These are phyloP conservation scores for Maudiozyma humilis DNA, from an alignment of 1,139 yeast species.

Conservation along the genomic window DNA sequence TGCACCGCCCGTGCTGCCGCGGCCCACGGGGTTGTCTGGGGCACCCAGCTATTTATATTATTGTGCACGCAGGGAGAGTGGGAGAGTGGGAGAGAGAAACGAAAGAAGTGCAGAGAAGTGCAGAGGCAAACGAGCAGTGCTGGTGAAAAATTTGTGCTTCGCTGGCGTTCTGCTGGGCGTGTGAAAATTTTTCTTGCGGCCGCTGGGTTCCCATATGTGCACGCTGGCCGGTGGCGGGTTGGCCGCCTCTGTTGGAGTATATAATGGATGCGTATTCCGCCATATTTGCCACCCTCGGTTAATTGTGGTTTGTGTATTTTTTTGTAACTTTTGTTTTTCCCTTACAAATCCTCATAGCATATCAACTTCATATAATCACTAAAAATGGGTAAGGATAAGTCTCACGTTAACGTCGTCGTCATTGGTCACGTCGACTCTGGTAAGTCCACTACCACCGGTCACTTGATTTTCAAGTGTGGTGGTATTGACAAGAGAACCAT, in stretches of 20 bases:
- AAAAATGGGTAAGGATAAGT: conserved; percentile 75
- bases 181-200: too few relatives aligned
- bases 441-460: conserved; percentile 69
- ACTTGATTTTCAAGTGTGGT: conserved; percentile 93
- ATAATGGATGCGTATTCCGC: conserved; percentile 3
- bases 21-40: too few relatives aligned
- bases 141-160: too few relatives aligned
- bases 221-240: too few relatives aligned
- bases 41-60: too few relatives aligned
- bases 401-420: conserved; percentile 97
- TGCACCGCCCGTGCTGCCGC: too few relatives aligned
- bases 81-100: too few relatives aligned
- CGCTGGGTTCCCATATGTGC: too few relatives aligned
- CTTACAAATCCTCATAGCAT: conserved; percentile 5
- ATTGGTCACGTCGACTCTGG: conserved; percentile 40
- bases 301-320: background rate
- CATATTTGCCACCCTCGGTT: background rate
- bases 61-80: too few relatives aligned
- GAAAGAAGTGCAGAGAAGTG: too few relatives aligned
- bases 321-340: background rate
- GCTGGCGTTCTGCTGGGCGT: too few relatives aligned
- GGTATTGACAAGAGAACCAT: conserved; percentile 96
- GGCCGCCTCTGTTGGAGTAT: conserved; percentile 1
- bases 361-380: conserved; percentile 3
- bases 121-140: too few relatives aligned